Percentiles rank a stretch among this genome's conserved stretches.
phyloP scores from a whole-genome alignment of 257 asterid species.

The Penstemon davidsonii region DNA sequence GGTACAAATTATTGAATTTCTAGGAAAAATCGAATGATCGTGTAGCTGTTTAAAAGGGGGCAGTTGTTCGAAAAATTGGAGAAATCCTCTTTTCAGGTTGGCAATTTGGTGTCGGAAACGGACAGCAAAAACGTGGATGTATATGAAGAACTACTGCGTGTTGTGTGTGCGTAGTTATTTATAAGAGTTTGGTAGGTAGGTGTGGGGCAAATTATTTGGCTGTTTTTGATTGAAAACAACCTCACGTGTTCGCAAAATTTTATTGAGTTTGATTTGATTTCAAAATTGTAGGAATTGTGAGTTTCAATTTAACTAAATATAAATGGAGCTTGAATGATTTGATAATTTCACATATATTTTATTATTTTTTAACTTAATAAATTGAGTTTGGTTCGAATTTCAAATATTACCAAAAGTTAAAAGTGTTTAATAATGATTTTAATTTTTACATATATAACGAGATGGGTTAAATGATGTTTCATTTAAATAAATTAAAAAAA shows the following conservation, averaged over 20 bases:
- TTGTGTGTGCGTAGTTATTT: slow-evolving; percentile 9
- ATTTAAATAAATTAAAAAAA: no score
- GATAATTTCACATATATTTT: no score
- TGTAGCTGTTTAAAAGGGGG: slow-evolving; percentile 14
- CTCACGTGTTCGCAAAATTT: not conserved
- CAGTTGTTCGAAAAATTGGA: slow-evolving; percentile 5
- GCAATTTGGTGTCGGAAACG: slow-evolving; percentile 36
- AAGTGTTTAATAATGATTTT: no score
- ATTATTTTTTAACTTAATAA: no score
- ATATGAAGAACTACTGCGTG: slow-evolving; percentile 16
- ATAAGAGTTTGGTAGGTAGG: slow-evolving; percentile 5
- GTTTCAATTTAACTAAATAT: no score
- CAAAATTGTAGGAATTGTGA: no score
- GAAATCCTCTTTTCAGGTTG: slow-evolving; percentile 24
- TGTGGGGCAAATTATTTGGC: not conserved
- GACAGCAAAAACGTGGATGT: slow-evolving; percentile 26
- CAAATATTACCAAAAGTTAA: no score
- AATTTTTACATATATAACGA: no score
- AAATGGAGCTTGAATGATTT: no score
- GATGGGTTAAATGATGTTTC: no score
- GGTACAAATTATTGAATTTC: slow-evolving; percentile 6
- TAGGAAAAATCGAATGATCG: slow-evolving; percentile 19
- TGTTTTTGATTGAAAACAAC: not conserved
- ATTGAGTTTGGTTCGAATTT: no score
- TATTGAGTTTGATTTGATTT: no score